Evolutionary conservation across 2,329 filamentous ascomycete genomes (phyloP).

Genomic region (Tetracladium maxilliforme): DNA sequence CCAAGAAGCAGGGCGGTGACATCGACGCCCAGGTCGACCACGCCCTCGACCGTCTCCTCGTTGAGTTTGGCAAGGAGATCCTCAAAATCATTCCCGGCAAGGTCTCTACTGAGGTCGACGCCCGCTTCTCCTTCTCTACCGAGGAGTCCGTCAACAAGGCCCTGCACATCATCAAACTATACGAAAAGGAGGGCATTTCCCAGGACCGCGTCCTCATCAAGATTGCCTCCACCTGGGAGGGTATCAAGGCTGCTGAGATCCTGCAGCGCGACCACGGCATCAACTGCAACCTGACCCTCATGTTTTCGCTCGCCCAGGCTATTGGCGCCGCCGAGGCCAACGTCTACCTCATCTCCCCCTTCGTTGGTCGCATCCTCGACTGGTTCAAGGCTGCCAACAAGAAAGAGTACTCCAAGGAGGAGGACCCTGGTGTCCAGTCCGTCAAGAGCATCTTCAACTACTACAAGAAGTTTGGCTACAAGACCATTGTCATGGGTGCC

Average conservation of each 20-base stretch:
- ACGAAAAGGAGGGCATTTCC: slow-evolving; percentile 73
- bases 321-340: slow-evolving; percentile 38
- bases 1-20: slow-evolving; percentile 54
- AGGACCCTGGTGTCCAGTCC: slow-evolving; percentile 71
- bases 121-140: slow-evolving; percentile 83
- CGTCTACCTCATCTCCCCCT: slow-evolving; percentile 52
- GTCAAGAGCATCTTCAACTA: slow-evolving; percentile 27
- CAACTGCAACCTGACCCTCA: slow-evolving; percentile 44
- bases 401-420: slow-evolving; percentile 74
- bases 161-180: slow-evolving; percentile 88
- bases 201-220: slow-evolving; percentile 58
- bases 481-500: slow-evolving; percentile 38
- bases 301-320: slow-evolving; percentile 48
- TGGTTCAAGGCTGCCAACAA: slow-evolving; percentile 92
- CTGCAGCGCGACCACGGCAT: slow-evolving; percentile 42
- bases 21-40: slow-evolving; percentile 71
- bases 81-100: slow-evolving; percentile 88
- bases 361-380: slow-evolving; percentile 93
- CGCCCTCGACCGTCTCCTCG: slow-evolving; percentile 78
- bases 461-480: slow-evolving; percentile 23
- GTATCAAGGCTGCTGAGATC: slow-evolving; percentile 39
- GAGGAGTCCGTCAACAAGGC: slow-evolving; percentile 84
- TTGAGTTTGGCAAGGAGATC: slow-evolving; percentile 93
- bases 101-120: slow-evolving; percentile 94
- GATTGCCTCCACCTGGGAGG: slow-evolving; percentile 48